Conservation (phyloP, 441 rosid genomes). For the Rhodomyrtus psidioides region DNA sequence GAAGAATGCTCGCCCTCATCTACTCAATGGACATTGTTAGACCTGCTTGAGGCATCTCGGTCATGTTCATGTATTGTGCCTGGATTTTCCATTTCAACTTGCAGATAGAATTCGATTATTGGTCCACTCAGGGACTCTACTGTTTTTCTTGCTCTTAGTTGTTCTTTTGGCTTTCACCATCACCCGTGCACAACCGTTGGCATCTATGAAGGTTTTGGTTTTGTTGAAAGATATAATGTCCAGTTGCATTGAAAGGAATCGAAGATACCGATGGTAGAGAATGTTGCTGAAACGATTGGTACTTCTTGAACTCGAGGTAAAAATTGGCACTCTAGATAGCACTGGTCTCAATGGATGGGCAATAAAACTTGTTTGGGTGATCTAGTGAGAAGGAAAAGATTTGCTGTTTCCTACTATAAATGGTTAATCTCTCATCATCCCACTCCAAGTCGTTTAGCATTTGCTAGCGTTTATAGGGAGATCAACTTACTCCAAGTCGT, state of each 20-base stretch:
- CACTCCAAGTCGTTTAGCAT: neutral
- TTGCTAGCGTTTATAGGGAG: neutral
- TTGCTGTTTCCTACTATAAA: neutral
- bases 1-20: neutral
- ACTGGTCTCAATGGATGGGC: neutral
- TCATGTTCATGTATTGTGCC: neutral
- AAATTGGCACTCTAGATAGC: neutral
- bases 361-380: neutral
- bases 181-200: accelerated
- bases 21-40: conserved; percentile 9
- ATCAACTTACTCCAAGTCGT: neutral
- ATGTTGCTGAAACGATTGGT: neutral
- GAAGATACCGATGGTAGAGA: neutral
- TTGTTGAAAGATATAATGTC: neutral
- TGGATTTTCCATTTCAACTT: neutral
- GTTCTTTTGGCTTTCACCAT: neutral
- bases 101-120: neutral
- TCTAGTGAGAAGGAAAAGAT: neutral
- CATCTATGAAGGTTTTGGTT: neutral
- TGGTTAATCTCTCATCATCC: neutral
- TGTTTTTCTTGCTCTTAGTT: neutral
- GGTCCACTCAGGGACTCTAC: too few species aligned
- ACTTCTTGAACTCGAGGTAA: neutral
- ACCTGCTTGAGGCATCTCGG: conserved; percentile 13
- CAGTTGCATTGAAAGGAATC: neutral